Base-by-base conservation (phyloP, 2,329 filamentous ascomycete species). In the Hymenoscyphus occultus region DNA sequence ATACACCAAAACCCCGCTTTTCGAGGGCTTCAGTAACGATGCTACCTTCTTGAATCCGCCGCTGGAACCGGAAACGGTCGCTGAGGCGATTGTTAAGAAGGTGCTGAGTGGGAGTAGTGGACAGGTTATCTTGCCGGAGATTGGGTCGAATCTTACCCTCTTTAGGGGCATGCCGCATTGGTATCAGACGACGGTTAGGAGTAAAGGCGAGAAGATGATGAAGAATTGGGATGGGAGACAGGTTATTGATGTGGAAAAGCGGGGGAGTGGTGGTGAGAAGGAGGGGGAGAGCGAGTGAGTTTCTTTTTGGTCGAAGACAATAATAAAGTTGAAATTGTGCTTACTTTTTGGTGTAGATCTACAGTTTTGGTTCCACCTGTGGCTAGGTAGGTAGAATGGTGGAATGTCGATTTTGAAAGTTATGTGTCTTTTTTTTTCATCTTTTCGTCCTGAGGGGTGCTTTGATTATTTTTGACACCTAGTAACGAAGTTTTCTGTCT, bases 1-100 rank as follows among this genome's bases (percentile, higher is more conserved):
- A 57, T 89, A 86, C 75, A 88, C 81, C 70, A 84, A 81, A 72
- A 91, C 82, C 1, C 75, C 81, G n/a, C 78, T 90, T 10, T 88
- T 89, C 71, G 76, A 79, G 35, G 84, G 84, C 0, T 84, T 87
- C 70, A 76, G 80, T 5, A 81, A 82, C 19, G 79, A 79, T 39
- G 80, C 77, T 2, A 71, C 70, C 3, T 63, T 76, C 1, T 69
- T 84, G 56, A 70, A 80, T 63, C 77, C 80, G 45, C 72, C 86
- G 65, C 78, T 84, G 40, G 80, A 77, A 0, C 81, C 85, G 0
- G 86, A 86, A 74, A 87, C 84, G 1, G 86, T 91, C 13, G 87
- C 88, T 0, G 85, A 90, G 71, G 83, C 78, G 5, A 81, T 91
- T 61, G 86, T 88, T 0, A 77, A 80, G 67, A 83, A 88, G 72